Conservation (phyloP, 2,329 filamentous ascomycete species). For the Annulohypoxylon truncatum region DNA sequence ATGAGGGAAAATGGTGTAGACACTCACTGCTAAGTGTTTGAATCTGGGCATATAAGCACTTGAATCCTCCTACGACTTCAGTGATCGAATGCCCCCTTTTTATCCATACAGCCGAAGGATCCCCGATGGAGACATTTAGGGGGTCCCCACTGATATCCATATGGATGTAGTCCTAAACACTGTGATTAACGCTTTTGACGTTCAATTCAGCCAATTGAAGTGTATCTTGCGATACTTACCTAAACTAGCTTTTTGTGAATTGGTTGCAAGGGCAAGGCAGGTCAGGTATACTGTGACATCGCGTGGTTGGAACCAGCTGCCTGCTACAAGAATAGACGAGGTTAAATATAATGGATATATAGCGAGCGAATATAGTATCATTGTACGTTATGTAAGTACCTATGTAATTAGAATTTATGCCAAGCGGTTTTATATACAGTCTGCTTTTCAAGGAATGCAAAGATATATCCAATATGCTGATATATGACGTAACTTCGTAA, state of each 20-base stretch:
- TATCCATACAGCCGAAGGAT: background rate
- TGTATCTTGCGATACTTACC: conserved; percentile 10
- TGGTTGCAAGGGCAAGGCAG: background rate
- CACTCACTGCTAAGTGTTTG: background rate
- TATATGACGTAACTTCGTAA: conserved; percentile 16
- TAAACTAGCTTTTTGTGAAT: conserved; percentile 7
- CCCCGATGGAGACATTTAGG: background rate
- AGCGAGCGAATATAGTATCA: conserved; percentile 7
- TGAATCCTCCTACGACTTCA: background rate
- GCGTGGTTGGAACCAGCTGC: background rate
- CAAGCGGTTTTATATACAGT: conserved; percentile 6
- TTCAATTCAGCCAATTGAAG: conserved; percentile 17
- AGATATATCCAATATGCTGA: conserved; percentile 3
- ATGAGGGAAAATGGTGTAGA: background rate
- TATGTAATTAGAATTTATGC: background rate
- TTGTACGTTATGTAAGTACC: background rate
- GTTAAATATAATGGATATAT: background rate
- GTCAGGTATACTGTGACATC: background rate
- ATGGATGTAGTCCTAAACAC: background rate
- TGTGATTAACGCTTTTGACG: background rate
- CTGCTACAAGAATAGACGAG: background rate
- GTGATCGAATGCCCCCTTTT: background rate
- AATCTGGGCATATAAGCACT: background rate
- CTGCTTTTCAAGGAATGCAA: conserved; percentile 12
- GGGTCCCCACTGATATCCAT: background rate